phyloP scores from a whole-genome alignment of 176 grass and related monocot species.

The Otatea glauca region DNA sequence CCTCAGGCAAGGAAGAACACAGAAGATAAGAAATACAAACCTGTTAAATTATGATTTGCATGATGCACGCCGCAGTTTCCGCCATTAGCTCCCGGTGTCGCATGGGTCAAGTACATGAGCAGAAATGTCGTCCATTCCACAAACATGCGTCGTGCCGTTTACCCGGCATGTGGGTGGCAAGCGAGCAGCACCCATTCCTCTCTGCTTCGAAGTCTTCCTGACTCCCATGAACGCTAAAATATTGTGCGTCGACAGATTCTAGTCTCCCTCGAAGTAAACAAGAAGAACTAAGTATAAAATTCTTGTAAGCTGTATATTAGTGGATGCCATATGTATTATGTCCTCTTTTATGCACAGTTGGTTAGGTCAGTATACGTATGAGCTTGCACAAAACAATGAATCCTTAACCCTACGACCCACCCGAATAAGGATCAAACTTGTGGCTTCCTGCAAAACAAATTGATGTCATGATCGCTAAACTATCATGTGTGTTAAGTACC shows the following conservation, averaged over 20 bases:
- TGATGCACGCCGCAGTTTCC: background rate
- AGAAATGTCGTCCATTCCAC: background rate
- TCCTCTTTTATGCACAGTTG: background rate
- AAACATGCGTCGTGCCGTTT: background rate
- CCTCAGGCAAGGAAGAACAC: background rate
- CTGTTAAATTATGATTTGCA: background rate
- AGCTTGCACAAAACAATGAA: background rate
- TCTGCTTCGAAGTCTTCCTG: background rate
- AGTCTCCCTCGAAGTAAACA: background rate
- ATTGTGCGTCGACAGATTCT: background rate
- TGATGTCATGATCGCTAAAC: background rate
- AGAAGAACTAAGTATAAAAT: background rate
- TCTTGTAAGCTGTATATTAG: background rate
- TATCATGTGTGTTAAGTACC: too few relatives aligned
- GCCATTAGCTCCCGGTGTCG: background rate
- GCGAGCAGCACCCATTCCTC: conserved; percentile 16
- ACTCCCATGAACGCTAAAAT: background rate
- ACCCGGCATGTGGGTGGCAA: conserved; percentile 4
- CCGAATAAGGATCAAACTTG: background rate
- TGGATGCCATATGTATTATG: background rate
- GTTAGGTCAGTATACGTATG: background rate
- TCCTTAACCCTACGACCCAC: background rate
- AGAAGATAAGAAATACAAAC: background rate
- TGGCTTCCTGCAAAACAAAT: background rate
- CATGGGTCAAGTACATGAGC: background rate